Evolutionary conservation across 805 yeast species (phyloP), one percentile per base, ranked within the genome.

Genomic region (Myxozyma neotropica): DNA sequence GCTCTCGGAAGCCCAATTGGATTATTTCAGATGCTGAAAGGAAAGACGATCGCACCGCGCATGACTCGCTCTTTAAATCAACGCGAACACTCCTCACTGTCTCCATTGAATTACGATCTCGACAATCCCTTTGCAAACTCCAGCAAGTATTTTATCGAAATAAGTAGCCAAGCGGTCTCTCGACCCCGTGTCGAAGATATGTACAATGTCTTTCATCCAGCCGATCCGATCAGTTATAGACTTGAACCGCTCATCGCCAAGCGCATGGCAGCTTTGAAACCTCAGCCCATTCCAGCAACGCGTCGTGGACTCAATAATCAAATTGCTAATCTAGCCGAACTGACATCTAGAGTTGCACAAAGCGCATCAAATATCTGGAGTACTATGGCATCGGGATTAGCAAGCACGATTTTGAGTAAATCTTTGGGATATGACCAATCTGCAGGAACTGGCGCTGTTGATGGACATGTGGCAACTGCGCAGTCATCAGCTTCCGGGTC

Each of bases 1-100:
- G 84, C 88, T 12, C 78, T 90, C 33, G 99, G 98, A 0, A 89
- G 96, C 1, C 99, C 98, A 0, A 81, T 88, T 36, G 97, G 97
- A 1, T 84, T 90, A 21, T 88, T 92, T 73, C 87, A 88, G 71
- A 75, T 93, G 33, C 80, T 94, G 42, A 85, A 83, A 64, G 81
- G 86, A 46, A 80, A 80, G 45, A 82, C 81, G 49, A 80, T 91
- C n/a, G 74, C 77, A 21, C 55, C 70, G 2, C 43, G 64, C 31
- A 29, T 24, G 42, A 26, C 44, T 2, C 40, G 29, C n/a, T 21
- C 55, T 7, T 26, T 17, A 2, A n/a, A 12, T 4, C 24, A 23
- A 1, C 5, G 24, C 12, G 44, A 44, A 2, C 3, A 19, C 19
- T 17, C 31, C 8, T 46, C 56, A 13, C 13, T 49, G 36, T 57